These are phyloP conservation scores for Blastobotrys petasosporus DNA, from an alignment of 1,139 yeast species.

Conservation along the genomic window DNA sequence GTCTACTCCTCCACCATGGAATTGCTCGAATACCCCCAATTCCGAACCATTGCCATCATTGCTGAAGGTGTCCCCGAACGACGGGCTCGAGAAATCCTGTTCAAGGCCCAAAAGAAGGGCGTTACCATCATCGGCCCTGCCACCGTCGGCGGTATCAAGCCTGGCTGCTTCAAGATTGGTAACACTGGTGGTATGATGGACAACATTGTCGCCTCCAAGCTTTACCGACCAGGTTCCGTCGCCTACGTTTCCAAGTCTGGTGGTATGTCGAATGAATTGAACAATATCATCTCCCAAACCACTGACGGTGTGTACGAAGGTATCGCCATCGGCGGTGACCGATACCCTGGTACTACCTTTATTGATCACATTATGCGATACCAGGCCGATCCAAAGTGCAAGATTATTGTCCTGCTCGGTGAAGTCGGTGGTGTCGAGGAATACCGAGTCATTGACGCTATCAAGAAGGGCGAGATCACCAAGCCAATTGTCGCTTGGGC, in stretches of 20 bases:
- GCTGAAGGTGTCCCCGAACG: constrained; percentile 48
- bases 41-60: constrained; percentile 43
- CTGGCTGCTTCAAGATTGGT: constrained; percentile 45
- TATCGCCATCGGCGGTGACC: constrained; percentile 44
- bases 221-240: constrained; percentile 44
- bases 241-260: constrained; percentile 46
- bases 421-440: constrained; percentile 47
- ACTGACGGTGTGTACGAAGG: constrained; percentile 46
- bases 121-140: constrained; percentile 46
- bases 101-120: constrained; percentile 41
- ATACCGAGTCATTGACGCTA: constrained; percentile 44
- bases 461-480: constrained; percentile 39
- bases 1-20: constrained; percentile 45
- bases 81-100: constrained; percentile 43
- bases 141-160: constrained; percentile 46
- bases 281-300: constrained; percentile 42
- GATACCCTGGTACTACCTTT: constrained; percentile 46
- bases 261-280: constrained; percentile 45
- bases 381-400: constrained; percentile 43
- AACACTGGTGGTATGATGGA: constrained; percentile 50
- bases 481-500: constrained; percentile 48
- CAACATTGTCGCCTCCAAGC: constrained; percentile 44
- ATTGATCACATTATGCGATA: constrained; percentile 43
- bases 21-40: constrained; percentile 42
- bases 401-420: constrained; percentile 41